Conservation (phyloP, 371 early-diverging fungal genomes). For the Mortierella sp. region DNA sequence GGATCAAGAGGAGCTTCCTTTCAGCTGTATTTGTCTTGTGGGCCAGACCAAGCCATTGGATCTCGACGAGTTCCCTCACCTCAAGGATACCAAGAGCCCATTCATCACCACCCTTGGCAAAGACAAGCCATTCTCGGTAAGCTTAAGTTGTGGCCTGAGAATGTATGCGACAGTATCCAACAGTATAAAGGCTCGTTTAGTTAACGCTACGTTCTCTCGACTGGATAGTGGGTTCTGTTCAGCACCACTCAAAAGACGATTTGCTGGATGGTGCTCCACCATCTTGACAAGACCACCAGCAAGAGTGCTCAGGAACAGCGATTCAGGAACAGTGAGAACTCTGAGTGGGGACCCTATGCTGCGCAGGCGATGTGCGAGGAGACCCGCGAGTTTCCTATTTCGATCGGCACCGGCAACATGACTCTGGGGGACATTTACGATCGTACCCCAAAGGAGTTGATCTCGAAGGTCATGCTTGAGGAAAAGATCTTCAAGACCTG, state of each 20-base stretch:
- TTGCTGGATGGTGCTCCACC: not conserved
- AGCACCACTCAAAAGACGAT: not conserved
- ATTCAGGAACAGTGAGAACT: not conserved
- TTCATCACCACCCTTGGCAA: not conserved
- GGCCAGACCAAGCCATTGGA: conserved; percentile 6
- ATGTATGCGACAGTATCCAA: not conserved
- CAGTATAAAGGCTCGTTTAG: not conserved
- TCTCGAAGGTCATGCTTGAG: not conserved
- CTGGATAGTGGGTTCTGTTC: not conserved
- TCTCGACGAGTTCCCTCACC: not conserved
- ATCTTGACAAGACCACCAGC: not conserved
- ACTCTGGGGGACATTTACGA: not conserved
- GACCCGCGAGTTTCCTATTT: not conserved
- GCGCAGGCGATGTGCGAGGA: not conserved
- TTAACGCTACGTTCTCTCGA: not conserved
- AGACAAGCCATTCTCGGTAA: conserved; percentile 10
- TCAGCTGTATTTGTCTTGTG: conserved; percentile 10
- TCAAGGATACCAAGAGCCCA: not conserved
- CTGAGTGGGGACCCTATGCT: not conserved
- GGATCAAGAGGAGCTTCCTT: conserved; percentile 4
- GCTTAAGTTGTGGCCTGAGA: not conserved
- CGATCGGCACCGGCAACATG: not conserved
- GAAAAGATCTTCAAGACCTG: not conserved
- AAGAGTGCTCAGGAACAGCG: not conserved
- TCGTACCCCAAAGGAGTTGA: not conserved